Base-by-base conservation (phyloP, 2,329 filamentous ascomycete genomes). In the Alternaria consortialis region DNA sequence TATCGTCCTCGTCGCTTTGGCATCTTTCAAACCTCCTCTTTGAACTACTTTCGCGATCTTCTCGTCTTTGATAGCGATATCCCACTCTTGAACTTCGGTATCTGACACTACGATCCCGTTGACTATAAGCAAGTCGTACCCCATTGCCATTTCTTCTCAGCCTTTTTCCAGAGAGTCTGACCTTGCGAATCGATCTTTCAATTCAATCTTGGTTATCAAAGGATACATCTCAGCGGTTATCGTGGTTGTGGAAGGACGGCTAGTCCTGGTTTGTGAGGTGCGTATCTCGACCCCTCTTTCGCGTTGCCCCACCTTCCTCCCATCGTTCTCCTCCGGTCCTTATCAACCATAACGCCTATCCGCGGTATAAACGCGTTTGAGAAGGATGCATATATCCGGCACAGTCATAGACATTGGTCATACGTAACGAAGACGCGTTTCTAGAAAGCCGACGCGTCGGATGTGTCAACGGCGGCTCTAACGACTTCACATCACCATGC, bases 71-170 rank as follows among this genome's bases (percentile, higher is more conserved):
- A 82, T 72, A n/a, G 74, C 81, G 46, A 83, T 76, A 69, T 83
- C 80, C 60, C 70, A 77, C 53, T 80, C 75, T 46, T 71, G 70
- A 31, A 77, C 71, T 11, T 80, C 74, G 1, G 75, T 69, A 36
- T 79, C 78, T 0, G 80, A 81, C 32, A 82, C 79, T 0, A 82
- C 78, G 4, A 82, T 52, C 3, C 80, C 81, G 55, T 82, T 82
- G 53, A 79, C 25, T 53, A 83, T 77, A 17, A 82, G 29, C 11
- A 82, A 68, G 62, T 83, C 81, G 53, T 72, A 76, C 31, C 65
- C 63, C 0, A 61, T 57, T 20, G 58, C 53, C 68, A 66, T 70
- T 31, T 1, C 17, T 42, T 52, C 39, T 37, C n/a, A 27, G 17
- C 5, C 43, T 40, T 37, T 52, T 51, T 36, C 11, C 20, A 23